Conservation (phyloP, 192 early-diverging fungal genomes). For the Coemansia umbellata region DNA sequence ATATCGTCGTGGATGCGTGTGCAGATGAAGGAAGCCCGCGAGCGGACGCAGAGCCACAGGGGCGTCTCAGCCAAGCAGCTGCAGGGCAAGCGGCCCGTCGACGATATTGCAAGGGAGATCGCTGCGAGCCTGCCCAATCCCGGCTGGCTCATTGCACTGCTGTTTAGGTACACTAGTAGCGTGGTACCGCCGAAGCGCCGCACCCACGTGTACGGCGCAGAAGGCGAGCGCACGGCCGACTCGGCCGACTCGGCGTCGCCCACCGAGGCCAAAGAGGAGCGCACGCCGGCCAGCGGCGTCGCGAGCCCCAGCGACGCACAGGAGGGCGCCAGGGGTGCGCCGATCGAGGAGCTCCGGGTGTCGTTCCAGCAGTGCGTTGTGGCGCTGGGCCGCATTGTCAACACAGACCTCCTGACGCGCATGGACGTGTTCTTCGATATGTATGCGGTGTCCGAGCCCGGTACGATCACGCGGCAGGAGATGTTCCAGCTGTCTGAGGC, state of each 20-base stretch:
- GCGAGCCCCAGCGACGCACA: background rate
- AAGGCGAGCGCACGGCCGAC: conserved; percentile 1
- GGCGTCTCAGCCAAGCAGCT: conserved; percentile 21
- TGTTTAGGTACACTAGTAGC: conserved; percentile 37
- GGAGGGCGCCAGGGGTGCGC: no score
- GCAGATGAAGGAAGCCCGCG: conserved; percentile 44
- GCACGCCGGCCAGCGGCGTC: background rate
- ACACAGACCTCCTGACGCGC: conserved; percentile 71
- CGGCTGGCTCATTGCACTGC: conserved; percentile 45
- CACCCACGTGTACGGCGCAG: conserved; percentile 8
- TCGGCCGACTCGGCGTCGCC: background rate
- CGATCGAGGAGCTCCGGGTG: conserved; percentile 44
- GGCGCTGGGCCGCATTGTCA: conserved; percentile 71
- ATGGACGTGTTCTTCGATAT: conserved; percentile 81
- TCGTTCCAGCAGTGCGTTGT: conserved; percentile 75
- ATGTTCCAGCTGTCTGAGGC: conserved; percentile 82
- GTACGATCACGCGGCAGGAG: conserved; percentile 67
- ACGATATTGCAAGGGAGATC: conserved; percentile 31
- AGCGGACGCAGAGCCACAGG: conserved; percentile 40
- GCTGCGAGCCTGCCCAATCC: conserved; percentile 39
- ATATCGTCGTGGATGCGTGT: conserved; percentile 64
- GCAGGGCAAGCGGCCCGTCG: conserved; percentile 3
- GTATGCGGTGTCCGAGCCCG: conserved; percentile 68
- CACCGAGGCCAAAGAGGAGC: background rate
- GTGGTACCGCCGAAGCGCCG: conserved; percentile 35